phyloP scores from a whole-genome alignment of 1,139 yeast species.

The Debaryomycetaceae sp. region DNA sequence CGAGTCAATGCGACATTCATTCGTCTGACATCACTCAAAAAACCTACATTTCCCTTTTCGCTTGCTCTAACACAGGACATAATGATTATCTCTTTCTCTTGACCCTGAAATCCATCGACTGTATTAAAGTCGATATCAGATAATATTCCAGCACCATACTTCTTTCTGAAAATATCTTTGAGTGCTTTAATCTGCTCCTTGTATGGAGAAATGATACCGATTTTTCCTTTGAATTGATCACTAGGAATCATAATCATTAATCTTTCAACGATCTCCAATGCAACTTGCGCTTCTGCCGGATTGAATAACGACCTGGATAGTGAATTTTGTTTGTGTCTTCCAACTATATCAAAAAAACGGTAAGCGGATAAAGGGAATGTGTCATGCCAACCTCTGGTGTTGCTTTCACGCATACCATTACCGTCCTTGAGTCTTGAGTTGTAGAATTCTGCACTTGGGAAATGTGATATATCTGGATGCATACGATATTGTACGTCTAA shows the following conservation, averaged over 20 bases:
- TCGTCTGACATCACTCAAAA: conserved; percentile 83
- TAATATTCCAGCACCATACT: conserved; percentile 61
- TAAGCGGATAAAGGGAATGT: conserved; percentile 60
- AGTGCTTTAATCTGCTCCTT: conserved; percentile 75
- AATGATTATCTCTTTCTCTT: conserved; percentile 89
- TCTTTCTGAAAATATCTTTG: conserved; percentile 51
- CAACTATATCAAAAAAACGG: conserved; percentile 68
- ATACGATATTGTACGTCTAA: conserved; percentile 96
- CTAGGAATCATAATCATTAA: conserved; percentile 51
- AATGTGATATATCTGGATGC: conserved; percentile 88
- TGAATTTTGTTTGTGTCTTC: conserved; percentile 60
- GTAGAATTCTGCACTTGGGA: conserved; percentile 86
- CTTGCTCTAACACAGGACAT: conserved; percentile 94
- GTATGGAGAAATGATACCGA: conserved; percentile 94
- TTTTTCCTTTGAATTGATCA: conserved; percentile 59
- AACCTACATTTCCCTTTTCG: conserved; percentile 69
- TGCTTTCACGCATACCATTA: conserved; percentile 55
- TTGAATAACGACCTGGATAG: conserved; percentile 71
- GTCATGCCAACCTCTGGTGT: conserved; percentile 74
- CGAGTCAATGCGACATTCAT: conserved; percentile 96
- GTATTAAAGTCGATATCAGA: conserved; percentile 85
- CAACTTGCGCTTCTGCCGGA: conserved; percentile 64
- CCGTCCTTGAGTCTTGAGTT: conserved; percentile 73
- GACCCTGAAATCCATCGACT: conserved; percentile 98
- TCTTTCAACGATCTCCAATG: conserved; percentile 62